Conservation (phyloP, 1,284 basidiomycete species). For the Neonothopanus nambi region DNA sequence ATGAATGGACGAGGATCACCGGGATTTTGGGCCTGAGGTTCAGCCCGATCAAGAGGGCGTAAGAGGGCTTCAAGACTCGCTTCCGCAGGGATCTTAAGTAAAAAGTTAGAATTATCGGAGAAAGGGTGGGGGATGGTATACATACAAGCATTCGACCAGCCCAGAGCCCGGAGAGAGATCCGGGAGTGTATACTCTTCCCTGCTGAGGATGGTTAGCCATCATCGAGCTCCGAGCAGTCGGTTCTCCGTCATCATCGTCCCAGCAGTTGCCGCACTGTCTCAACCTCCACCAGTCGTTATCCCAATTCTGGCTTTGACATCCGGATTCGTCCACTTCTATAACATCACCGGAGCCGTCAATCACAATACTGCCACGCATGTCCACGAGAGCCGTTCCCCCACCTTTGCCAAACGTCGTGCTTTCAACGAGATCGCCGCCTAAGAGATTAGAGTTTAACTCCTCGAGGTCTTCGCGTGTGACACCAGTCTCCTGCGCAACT, state of each 20-base stretch:
- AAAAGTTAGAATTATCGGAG: neutral
- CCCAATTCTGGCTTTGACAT: conserved; percentile 46
- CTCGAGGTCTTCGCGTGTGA: conserved; percentile 59
- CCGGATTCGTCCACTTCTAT: conserved; percentile 26
- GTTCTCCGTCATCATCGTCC: conserved; percentile 21
- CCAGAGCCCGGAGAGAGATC: conserved; percentile 52
- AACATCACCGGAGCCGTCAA: neutral
- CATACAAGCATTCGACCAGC: conserved; percentile 58
- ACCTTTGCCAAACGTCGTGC: conserved; percentile 6
- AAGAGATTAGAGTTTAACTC: conserved; percentile 48
- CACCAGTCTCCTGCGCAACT: conserved; percentile 27
- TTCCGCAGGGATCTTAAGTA: conserved; percentile 24
- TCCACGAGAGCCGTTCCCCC: conserved; percentile 12
- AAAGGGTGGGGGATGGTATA: conserved; percentile 10
- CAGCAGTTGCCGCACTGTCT: conserved; percentile 44
- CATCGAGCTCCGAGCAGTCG: conserved; percentile 1
- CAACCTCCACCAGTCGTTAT: conserved; percentile 60
- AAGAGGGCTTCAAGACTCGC: conserved; percentile 9
- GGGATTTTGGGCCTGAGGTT: no score
- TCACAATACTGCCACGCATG: neutral
- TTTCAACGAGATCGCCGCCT: conserved; percentile 26
- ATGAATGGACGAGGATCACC: neutral
- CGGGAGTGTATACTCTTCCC: conserved; percentile 16
- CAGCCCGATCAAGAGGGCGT: neutral
- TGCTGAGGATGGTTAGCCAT: conserved; percentile 10